Conservation (phyloP, 2,329 filamentous ascomycete genomes). For the Gaeumannomyces tritici region DNA sequence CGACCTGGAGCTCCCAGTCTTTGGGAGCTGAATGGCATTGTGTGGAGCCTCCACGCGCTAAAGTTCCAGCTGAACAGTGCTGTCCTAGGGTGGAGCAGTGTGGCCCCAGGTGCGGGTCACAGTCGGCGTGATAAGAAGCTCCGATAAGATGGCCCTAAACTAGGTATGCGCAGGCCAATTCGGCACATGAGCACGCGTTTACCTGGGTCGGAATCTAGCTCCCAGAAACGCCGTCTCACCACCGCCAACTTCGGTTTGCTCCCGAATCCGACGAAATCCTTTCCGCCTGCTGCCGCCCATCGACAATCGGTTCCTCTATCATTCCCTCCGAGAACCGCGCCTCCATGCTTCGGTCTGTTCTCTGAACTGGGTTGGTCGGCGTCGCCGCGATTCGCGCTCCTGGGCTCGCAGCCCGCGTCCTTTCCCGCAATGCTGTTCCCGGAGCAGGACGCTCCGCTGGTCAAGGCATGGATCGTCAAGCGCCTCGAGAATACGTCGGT, state of each 20-base stretch:
- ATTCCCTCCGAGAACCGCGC: no score
- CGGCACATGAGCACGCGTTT: background rate
- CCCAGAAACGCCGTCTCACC: background rate
- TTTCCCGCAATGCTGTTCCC: constrained; percentile 48
- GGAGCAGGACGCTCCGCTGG: constrained; percentile 49
- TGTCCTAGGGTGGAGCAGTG: background rate
- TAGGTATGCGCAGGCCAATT: background rate
- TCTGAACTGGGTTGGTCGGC: background rate
- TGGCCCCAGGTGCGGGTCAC: background rate
- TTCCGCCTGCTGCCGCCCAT: no score
- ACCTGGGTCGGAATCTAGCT: no score
- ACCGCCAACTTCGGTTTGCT: background rate
- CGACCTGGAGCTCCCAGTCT: no score
- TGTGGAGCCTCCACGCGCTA: background rate
- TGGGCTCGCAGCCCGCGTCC: background rate
- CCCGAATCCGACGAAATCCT: no score
- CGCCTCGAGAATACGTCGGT: constrained; percentile 66
- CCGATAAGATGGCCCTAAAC: background rate
- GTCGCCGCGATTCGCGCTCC: background rate
- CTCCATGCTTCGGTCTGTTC: background rate
- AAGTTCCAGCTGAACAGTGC: background rate
- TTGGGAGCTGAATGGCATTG: no score
- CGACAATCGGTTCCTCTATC: no score
- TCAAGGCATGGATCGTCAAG: constrained; percentile 72
- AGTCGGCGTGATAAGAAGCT: background rate